A percentile compares a stretch with the other conserved stretches of the same genome.
phyloP scores from a whole-genome alignment of 1,284 basidiomycete species.

The Polyporus tsugae region DNA sequence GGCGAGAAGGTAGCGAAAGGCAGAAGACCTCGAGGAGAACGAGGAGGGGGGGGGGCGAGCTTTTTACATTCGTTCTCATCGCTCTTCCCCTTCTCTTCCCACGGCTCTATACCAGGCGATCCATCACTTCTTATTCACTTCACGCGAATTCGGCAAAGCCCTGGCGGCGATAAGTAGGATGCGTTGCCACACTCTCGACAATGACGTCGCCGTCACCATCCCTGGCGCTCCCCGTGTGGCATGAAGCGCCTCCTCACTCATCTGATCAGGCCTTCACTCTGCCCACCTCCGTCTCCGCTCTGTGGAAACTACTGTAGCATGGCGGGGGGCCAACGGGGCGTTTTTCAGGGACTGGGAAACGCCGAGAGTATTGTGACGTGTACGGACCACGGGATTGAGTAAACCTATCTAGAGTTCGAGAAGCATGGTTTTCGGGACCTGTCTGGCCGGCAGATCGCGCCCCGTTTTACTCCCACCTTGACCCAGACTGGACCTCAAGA shows the following conservation, averaged over 20 bases:
- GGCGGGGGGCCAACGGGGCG: background rate
- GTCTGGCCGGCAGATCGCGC: background rate
- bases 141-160: background rate
- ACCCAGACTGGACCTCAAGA: background rate
- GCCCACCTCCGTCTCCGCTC: background rate
- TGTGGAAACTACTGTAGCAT: background rate
- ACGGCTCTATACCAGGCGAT: conserved; percentile 12
- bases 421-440: background rate
- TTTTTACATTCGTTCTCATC: conserved; percentile 26
- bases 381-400: background rate
- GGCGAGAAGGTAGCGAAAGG: conserved; percentile 21
- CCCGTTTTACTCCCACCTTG: background rate
- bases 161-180: background rate
- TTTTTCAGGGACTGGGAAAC: background rate
- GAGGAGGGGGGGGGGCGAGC: conserved; percentile 17
- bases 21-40: conserved; percentile 26
- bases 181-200: background rate
- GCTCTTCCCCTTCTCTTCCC: conserved; percentile 16
- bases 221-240: background rate
- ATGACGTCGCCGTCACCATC: conserved; percentile 1
- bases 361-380: background rate
- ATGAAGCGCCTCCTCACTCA: background rate
- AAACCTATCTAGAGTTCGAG: background rate
- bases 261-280: background rate
- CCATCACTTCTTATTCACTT: background rate